phyloP scores from a whole-genome alignment of 768 basidiomycete genomes.

The Phaeolepiota aurea region DNA sequence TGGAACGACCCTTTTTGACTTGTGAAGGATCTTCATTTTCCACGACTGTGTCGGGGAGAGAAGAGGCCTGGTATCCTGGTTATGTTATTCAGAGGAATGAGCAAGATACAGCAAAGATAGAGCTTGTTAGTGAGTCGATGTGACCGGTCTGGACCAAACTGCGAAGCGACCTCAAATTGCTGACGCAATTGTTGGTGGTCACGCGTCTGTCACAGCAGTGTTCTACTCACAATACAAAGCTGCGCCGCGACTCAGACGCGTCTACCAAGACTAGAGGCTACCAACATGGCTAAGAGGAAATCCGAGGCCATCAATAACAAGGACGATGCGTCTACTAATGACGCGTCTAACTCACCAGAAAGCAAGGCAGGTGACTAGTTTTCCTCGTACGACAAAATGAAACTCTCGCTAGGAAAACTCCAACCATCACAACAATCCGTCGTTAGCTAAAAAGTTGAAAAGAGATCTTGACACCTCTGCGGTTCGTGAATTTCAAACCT shows the following conservation, averaged over 20 bases:
- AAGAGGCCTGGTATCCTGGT: constrained; percentile 4
- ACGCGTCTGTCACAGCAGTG: constrained; percentile 13
- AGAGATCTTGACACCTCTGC: too few species aligned
- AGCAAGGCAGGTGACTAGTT: background rate
- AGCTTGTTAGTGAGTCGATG: background rate
- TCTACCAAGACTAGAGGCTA: too few species aligned
- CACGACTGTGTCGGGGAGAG: constrained; percentile 38
- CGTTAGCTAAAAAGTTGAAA: too few species aligned
- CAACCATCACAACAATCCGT: too few species aligned
- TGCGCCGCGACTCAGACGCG: too few species aligned
- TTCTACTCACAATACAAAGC: background rate
- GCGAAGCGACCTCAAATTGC: constrained; percentile 12
- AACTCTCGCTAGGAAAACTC: too few species aligned
- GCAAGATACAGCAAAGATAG: background rate
- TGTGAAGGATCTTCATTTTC: constrained; percentile 84
- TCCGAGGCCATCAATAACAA: background rate
- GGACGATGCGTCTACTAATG: background rate
- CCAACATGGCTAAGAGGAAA: background rate
- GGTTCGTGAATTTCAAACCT: too few species aligned
- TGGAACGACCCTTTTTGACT: constrained; percentile 72
- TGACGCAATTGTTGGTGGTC: constrained; percentile 21
- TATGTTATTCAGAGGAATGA: background rate
- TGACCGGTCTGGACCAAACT: background rate
- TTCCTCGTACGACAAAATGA: too few species aligned
- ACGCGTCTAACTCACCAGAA: background rate